Conservation (phyloP, 129 eudicot genomes). For the Flaveria linearis region DNA sequence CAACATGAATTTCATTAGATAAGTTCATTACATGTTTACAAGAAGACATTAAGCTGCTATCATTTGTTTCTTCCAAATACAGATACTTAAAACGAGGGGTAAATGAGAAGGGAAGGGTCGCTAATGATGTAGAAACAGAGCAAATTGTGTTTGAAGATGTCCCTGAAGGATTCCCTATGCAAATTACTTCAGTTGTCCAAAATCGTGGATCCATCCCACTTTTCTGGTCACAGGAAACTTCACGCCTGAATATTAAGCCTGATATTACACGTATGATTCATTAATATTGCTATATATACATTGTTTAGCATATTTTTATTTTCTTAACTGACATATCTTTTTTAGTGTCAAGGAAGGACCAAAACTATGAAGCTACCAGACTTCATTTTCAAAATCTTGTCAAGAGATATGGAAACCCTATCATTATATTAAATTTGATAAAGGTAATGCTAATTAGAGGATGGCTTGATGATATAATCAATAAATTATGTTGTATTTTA, state of each 20-base stretch:
- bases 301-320: neutral
- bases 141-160: slow-evolving; percentile 91
- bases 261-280: slow-evolving; percentile 71
- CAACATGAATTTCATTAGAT: neutral
- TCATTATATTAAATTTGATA: slow-evolving; percentile 80
- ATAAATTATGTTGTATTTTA: neutral
- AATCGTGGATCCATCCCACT: slow-evolving; percentile 95
- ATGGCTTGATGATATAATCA: slow-evolving; percentile 1
- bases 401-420: slow-evolving; percentile 94
- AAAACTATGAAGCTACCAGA: slow-evolving; percentile 67
- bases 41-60: neutral
- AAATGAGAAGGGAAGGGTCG: slow-evolving; percentile 92
- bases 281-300: slow-evolving; percentile 16
- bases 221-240: slow-evolving; percentile 98
- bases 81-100: slow-evolving; percentile 94
- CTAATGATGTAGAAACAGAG: slow-evolving; percentile 98
- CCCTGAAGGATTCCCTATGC: slow-evolving; percentile 53
- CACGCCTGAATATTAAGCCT: slow-evolving; percentile 79
- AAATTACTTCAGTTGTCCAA: slow-evolving; percentile 89
- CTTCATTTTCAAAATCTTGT: slow-evolving; percentile 91
- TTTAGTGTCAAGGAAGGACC: slow-evolving; percentile 85
- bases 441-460: slow-evolving; percentile 54
- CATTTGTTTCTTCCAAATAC: slow-evolving; percentile 9
- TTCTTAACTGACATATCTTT: slow-evolving; percentile 2
- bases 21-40: neutral